phyloP scores from a whole-genome alignment of 257 asterid genomes.

The Nicotiana undulata region DNA sequence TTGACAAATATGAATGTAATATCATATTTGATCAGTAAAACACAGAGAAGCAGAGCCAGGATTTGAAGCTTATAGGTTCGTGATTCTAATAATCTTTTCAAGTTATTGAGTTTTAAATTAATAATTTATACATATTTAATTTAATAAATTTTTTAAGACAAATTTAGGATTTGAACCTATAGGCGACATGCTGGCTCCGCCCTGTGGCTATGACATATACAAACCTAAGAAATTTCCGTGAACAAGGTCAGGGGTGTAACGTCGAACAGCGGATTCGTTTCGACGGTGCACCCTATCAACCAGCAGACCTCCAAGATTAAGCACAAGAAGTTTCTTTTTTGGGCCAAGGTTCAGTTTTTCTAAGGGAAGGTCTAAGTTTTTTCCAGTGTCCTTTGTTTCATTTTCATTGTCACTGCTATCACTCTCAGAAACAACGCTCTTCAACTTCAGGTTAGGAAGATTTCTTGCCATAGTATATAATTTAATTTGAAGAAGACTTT shows the following conservation, averaged over 20 bases:
- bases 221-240: constrained; percentile 33
- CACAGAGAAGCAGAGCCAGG: too few species aligned
- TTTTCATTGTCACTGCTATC: constrained; percentile 22
- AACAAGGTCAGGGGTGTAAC: constrained; percentile 28
- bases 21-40: too few species aligned
- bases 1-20: background rate
- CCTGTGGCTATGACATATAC: too few species aligned
- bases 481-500: background rate
- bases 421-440: constrained; percentile 5
- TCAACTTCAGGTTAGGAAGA: constrained; percentile 13
- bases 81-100: too few species aligned
- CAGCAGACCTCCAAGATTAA: constrained; percentile 47
- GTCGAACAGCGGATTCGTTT: constrained; percentile 15
- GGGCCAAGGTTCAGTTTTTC: constrained; percentile 47
- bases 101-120: too few species aligned
- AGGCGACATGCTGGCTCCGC: too few species aligned
- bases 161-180: too few species aligned
- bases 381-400: background rate
- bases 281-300: constrained; percentile 29
- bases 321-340: constrained; percentile 47
- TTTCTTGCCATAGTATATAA: background rate
- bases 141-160: too few species aligned
- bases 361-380: constrained; percentile 29
- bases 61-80: too few species aligned
- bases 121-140: too few species aligned